Evolutionary conservation across 495 filamentous ascomycete genomes (phyloP).

Genomic region (Penicillium ucsense): DNA sequence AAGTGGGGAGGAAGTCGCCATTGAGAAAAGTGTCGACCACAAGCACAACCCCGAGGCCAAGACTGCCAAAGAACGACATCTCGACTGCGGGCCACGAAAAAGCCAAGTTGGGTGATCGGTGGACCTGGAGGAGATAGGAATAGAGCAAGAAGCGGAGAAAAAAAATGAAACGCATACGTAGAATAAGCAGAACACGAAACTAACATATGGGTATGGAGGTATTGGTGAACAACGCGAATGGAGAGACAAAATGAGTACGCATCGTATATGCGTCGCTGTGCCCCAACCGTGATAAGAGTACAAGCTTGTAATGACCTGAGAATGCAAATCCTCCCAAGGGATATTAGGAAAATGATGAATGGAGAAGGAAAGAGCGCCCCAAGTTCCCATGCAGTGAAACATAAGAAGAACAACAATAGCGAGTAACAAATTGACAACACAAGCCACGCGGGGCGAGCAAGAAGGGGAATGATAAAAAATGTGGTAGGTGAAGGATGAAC

Average conservation of each 20-base stretch:
- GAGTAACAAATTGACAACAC: neutral
- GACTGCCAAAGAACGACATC: neutral
- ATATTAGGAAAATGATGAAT: conserved; percentile 19
- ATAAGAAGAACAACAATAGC: neutral
- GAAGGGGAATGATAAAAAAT: neutral
- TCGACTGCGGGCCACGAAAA: neutral
- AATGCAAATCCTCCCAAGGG: conserved; percentile 29
- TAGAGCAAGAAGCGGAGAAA: neutral
- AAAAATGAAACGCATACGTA: neutral
- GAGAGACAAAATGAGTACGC: conserved; percentile 17
- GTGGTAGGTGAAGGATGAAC: conserved; percentile 1
- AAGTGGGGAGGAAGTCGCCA: conserved; percentile 17
- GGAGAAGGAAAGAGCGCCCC: conserved; percentile 26
- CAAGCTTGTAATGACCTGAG: conserved; percentile 24
- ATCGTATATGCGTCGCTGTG: conserved; percentile 13
- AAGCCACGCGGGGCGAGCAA: neutral
- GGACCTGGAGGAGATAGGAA: neutral
- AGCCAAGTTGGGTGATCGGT: neutral
- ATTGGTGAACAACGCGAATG: conserved; percentile 20
- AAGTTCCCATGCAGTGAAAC: conserved; percentile 26
- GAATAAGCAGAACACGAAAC: conserved; percentile 10
- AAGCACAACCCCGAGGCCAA: conserved; percentile 1
- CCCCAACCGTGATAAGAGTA: conserved; percentile 22
- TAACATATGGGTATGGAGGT: conserved; percentile 23
- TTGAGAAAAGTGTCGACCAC: conserved; percentile 7